Evolutionary conservation across 208 protist species (phyloP).

Genomic region (Wallacemonas collosoma): DNA sequence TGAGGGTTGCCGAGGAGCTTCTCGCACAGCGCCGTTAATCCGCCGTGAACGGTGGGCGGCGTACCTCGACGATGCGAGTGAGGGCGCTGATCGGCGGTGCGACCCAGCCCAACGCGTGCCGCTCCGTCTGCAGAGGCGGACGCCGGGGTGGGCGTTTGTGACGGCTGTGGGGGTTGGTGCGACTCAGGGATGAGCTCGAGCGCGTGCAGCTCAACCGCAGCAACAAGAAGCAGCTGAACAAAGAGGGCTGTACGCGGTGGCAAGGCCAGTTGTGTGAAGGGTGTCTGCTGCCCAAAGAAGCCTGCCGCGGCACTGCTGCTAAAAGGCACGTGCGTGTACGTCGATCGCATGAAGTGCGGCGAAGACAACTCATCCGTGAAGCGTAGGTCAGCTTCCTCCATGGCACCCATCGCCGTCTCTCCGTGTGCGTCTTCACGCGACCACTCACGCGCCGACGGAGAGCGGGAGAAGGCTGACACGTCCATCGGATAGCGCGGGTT

Average conservation of each 20-base stretch:
- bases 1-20: neutral
- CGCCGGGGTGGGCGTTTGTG: neutral
- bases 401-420: conserved; percentile 1
- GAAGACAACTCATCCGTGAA: conserved; percentile 10
- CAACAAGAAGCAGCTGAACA: conserved; percentile 66
- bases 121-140: too few species aligned
- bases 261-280: conserved; percentile 56
- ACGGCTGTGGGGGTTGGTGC: too few species aligned
- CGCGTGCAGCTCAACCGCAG: conserved; percentile 52
- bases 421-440: too few species aligned
- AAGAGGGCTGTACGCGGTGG: conserved; percentile 57
- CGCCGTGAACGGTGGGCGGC: too few species aligned
- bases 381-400: conserved; percentile 11
- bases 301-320: conserved; percentile 46
- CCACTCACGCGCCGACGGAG: neutral
- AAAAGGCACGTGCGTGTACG: conserved; percentile 37
- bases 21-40: neutral
- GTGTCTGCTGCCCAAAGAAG: conserved; percentile 74
- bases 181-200: conserved; percentile 19
- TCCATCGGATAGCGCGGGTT: conserved; percentile 5
- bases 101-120: too few species aligned
- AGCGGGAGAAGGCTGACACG: neutral
- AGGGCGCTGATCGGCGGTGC: too few species aligned
- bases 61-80: too few species aligned
- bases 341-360: neutral